These are phyloP conservation scores for Quercus bicolor DNA, from an alignment of 306 rosid genomes.

Conservation along the genomic window DNA sequence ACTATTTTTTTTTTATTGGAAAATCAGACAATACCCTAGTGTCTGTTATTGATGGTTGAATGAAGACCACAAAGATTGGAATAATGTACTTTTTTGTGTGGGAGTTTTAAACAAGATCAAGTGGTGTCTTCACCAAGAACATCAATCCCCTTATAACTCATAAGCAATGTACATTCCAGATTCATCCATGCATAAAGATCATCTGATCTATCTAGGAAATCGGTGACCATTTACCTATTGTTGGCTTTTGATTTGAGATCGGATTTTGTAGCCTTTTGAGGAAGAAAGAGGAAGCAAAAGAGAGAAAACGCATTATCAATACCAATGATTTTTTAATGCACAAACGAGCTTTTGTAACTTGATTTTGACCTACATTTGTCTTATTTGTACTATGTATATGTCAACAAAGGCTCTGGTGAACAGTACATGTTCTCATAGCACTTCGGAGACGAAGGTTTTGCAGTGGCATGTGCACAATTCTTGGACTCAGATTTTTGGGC, in stretches of 20 bases:
- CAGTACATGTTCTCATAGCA: neutral
- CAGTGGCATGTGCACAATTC: slow-evolving; percentile 14
- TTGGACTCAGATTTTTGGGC: no score
- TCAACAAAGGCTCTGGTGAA: neutral
- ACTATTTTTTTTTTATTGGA: no score
- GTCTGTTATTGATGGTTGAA: no score
- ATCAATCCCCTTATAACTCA: neutral
- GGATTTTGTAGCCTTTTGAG: no score
- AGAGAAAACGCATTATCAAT: no score
- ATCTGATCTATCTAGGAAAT: neutral
- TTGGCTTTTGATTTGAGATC: no score
- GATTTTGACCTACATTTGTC: neutral
- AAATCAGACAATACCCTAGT: no score
- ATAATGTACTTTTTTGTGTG: no score
- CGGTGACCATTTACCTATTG: neutral
- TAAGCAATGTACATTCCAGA: neutral
- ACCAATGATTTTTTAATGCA: no score
- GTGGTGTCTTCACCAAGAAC: neutral
- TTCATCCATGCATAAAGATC: neutral
- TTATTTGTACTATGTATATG: neutral
- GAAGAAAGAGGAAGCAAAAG: no score
- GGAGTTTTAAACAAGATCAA: neutral
- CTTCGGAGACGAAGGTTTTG: neutral
- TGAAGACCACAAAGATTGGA: no score
- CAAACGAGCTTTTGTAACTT: neutral